Base-by-base conservation (phyloP, 2,329 filamentous ascomycete species). In the Neofusicoccum kwambonambiense region DNA sequence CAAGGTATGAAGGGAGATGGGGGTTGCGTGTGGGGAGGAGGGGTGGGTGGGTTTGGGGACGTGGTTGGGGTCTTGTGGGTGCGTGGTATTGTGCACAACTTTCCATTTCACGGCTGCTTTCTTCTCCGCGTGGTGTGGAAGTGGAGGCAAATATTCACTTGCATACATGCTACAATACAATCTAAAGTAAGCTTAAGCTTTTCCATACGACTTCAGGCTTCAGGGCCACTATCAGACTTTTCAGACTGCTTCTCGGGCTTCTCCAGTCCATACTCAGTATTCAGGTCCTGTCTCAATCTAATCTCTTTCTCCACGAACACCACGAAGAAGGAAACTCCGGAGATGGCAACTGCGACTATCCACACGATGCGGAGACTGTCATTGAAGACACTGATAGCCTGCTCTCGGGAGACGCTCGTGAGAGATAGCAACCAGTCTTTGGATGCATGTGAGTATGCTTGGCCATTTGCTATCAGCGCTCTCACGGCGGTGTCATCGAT, bases 321-420 rank as follows among this genome's bases (percentile, higher is more conserved):
- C 15, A 77, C 41, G 3, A 75, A 34, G 17, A 80, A 78, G 1
- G 72, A 73, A 3, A 77, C 22, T 0, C 64, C 74, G 0, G 74
- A 69, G 22, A 80, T 69, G 0, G 70, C 69, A 0, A 78, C 69
- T 4, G 73, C 74, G 0, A 80, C 69, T 3, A 76, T 67, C 77
- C 79, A 82, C 2, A 80, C 73, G 15, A 68, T 66, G 56, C 70
- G 74, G 42, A 81, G 67, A 1, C 74, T 72, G 27, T 74, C 67
- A 0, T 72, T 70, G 64, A 78, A 82, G 0, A 76, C 73, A 1
- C 67, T 52, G 1, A 75, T 64, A 3, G 81, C 75, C 60, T 80
- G 69, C 2, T 2, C 2, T 0, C 57, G 52, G 22, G 65, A 42
- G 0, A 69, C 66, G 0, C 70, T 71, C 8, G 65, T 69, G 8